Evolutionary conservation across 192 early-diverging fungal species (phyloP).

Genomic region (Coemansia sp.): DNA sequence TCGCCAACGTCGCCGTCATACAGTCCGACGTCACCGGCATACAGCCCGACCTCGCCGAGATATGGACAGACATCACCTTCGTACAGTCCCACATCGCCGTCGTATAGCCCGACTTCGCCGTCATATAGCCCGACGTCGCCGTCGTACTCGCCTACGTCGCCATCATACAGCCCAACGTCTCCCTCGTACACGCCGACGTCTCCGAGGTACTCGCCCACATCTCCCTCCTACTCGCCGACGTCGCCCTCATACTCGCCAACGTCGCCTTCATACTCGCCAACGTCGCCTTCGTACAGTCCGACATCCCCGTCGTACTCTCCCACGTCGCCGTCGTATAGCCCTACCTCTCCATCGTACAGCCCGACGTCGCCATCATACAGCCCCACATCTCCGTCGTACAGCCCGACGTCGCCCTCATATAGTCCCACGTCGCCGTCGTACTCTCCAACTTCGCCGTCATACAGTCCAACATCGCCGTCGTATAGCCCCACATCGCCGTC

Average conservation of each 20-base stretch:
- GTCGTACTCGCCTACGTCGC: slow-evolving; percentile 59
- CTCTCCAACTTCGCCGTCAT: slow-evolving; percentile 57
- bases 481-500: slow-evolving; percentile 74
- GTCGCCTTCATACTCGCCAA: slow-evolving; percentile 38
- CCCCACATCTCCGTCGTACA: slow-evolving; percentile 37
- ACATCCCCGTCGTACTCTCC: slow-evolving; percentile 9
- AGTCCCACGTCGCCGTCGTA: slow-evolving; percentile 53
- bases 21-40: slow-evolving; percentile 61
- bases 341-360: slow-evolving; percentile 53
- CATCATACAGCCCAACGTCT: slow-evolving; percentile 71
- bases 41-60: slow-evolving; percentile 61
- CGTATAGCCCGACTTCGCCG: slow-evolving; percentile 58
- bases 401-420: slow-evolving; percentile 58
- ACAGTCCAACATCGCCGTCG: slow-evolving; percentile 60
- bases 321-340: slow-evolving; percentile 20
- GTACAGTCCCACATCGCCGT: slow-evolving; percentile 66
- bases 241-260: slow-evolving; percentile 70
- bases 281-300: slow-evolving; percentile 32
- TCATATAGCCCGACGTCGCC: slow-evolving; percentile 63
- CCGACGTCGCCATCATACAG: slow-evolving; percentile 62
- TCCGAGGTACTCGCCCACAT: slow-evolving; percentile 77
- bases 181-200: slow-evolving; percentile 72
- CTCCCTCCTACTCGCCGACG: slow-evolving; percentile 77
- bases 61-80: slow-evolving; percentile 2
- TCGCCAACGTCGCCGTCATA: slow-evolving; percentile 64